Conservation (phyloP, 2,329 filamentous ascomycete species). For the Beauveria sp. region DNA sequence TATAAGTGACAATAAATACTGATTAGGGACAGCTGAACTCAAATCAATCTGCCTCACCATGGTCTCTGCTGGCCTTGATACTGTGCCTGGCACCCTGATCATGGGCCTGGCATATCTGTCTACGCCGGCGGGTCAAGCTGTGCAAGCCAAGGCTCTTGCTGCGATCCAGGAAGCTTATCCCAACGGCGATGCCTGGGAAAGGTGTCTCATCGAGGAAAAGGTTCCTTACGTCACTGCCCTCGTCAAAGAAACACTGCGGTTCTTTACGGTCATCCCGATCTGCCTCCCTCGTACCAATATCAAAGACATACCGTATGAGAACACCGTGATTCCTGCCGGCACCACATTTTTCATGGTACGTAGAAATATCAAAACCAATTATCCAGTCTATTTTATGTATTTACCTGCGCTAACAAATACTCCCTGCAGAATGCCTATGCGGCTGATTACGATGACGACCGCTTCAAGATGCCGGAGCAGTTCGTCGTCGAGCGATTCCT, state of each 20-base stretch:
- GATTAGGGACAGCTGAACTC: slow-evolving; percentile 52
- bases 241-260: slow-evolving; percentile 71
- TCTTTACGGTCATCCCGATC: slow-evolving; percentile 73
- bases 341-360: slow-evolving; percentile 71
- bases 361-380: background rate
- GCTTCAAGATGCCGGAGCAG: slow-evolving; percentile 54
- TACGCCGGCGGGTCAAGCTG: slow-evolving; percentile 57
- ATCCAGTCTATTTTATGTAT: background rate
- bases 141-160: slow-evolving; percentile 61
- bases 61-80: slow-evolving; percentile 75
- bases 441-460: slow-evolving; percentile 61
- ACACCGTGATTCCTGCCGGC: slow-evolving; percentile 60
- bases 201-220: slow-evolving; percentile 65
- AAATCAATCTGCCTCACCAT: slow-evolving; percentile 78
- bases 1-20: background rate
- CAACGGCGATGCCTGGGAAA: slow-evolving; percentile 67
- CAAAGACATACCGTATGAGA: slow-evolving; percentile 63
- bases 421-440: slow-evolving; percentile 58
- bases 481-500: slow-evolving; percentile 69
- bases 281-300: slow-evolving; percentile 66
- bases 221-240: slow-evolving; percentile 69
- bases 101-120: slow-evolving; percentile 73
- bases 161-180: slow-evolving; percentile 68
- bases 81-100: slow-evolving; percentile 70
- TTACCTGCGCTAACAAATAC: background rate